Evolutionary conservation across 768 basidiomycete genomes (phyloP).

Genomic region (Gloeopeniophorella convolvens): DNA sequence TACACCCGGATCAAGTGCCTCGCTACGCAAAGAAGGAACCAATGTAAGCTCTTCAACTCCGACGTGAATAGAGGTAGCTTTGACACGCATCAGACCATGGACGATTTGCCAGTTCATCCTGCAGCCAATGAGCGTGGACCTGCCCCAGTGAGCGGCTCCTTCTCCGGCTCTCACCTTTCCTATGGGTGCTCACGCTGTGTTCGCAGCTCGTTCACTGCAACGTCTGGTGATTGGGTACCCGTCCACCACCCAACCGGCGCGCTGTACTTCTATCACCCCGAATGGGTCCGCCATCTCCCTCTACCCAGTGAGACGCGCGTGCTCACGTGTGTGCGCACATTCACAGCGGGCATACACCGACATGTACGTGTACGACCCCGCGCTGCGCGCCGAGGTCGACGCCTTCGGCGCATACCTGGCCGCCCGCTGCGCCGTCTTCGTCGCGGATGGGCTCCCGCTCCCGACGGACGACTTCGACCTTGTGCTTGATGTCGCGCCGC

Average conservation of each 20-base stretch:
- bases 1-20: conserved; percentile 7
- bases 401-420: background rate
- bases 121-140: background rate
- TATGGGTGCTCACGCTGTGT: no score
- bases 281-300: background rate
- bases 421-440: no score
- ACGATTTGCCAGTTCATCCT: background rate
- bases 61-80: background rate
- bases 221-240: background rate
- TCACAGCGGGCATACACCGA: conserved; percentile 7
- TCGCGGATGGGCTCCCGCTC: background rate
- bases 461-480: background rate
- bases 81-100: no score
- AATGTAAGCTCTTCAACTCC: background rate
- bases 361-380: conserved; percentile 9
- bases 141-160: conserved; percentile 12
- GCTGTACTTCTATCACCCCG: conserved; percentile 6
- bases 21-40: conserved; percentile 9
- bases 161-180: no score
- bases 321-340: background rate
- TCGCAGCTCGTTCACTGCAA: background rate
- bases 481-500: conserved; percentile 21
- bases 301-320: no score
- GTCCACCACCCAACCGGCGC: background rate
- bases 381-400: background rate